Percentiles rank a stretch among this genome's conserved stretches.
These are phyloP conservation scores for Eucalyptus polyanthemos DNA, from an alignment of 345 rosid genomes.

Conservation along the genomic window DNA sequence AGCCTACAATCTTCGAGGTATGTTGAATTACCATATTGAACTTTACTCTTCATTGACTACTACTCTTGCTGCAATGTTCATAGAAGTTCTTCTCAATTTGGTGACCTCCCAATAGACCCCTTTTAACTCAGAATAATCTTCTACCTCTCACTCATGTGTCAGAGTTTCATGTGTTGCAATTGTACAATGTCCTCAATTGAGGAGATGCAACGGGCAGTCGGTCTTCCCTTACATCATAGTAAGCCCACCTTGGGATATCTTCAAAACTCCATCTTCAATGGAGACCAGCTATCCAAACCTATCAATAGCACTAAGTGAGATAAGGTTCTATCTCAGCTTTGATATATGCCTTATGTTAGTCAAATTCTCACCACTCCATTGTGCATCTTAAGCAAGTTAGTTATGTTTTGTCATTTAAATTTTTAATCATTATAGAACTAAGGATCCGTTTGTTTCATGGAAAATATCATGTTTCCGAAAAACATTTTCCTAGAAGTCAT, in stretches of 20 bases:
- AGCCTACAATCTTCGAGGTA: not conserved
- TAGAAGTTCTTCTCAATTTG: not conserved
- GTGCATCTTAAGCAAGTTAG: not conserved
- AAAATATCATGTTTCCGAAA: too few relatives aligned
- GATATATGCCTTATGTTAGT: not conserved
- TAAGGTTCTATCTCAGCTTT: accelerated
- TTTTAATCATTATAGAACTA: too few relatives aligned
- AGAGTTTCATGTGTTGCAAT: not conserved
- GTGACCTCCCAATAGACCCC: not conserved
- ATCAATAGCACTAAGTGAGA: not conserved
- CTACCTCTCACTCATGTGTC: not conserved
- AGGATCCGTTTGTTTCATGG: too few relatives aligned
- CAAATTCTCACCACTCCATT: not conserved
- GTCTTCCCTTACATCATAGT: not conserved
- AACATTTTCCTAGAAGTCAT: too few relatives aligned
- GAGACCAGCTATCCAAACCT: not conserved
- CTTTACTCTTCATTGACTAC: not conserved
- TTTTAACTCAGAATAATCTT: not conserved
- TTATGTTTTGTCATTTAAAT: too few relatives aligned
- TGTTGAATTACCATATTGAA: not conserved
- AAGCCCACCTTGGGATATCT: not conserved
- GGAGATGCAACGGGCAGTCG: not conserved
- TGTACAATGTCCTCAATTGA: not conserved
- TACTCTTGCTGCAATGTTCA: not conserved
- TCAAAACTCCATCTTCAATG: not conserved